Percentiles rank a stretch among this genome's conserved stretches.
Evolutionary conservation across 1,284 basidiomycete genomes (phyloP).

Genomic region (Trametes sp.): DNA sequence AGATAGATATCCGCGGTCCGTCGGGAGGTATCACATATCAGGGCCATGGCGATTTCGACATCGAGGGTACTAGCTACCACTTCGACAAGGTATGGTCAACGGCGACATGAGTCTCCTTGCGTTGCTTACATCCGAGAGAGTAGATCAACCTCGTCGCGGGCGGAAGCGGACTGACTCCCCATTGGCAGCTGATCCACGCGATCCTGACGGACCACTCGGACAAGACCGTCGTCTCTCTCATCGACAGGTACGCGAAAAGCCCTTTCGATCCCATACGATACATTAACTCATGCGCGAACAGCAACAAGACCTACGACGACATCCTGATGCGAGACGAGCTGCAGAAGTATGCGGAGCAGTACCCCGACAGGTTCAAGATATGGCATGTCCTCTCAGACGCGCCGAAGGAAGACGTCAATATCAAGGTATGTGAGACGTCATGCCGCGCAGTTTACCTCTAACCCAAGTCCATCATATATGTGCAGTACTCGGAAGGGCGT

Average conservation of each 20-base stretch:
- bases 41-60: conserved; percentile 30
- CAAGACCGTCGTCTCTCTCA: conserved; percentile 30
- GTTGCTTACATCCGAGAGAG: neutral
- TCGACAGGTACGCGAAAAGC: conserved; percentile 29
- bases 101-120: no score
- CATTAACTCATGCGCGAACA: neutral
- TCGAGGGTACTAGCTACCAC: conserved; percentile 28
- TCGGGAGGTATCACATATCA: conserved; percentile 34
- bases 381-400: conserved; percentile 33
- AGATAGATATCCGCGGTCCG: conserved; percentile 15
- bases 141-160: conserved; percentile 38
- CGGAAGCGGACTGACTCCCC: conserved; percentile 36
- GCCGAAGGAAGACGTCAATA: conserved; percentile 7
- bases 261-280: no score
- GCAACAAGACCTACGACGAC: conserved; percentile 36
- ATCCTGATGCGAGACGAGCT: conserved; percentile 35
- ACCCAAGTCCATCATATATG: neutral
- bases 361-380: conserved; percentile 32
- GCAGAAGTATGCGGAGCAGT: conserved; percentile 27
- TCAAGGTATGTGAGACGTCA: neutral
- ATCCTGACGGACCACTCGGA: conserved; percentile 30
- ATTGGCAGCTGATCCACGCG: conserved; percentile 38
- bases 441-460: neutral
- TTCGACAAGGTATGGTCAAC: conserved; percentile 30
- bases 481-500: conserved; percentile 26